A percentile compares a stretch with the other conserved stretches of the same genome.
Evolutionary conservation across 179 eudicot species (phyloP).

Genomic region (Carnegiea gigantea): DNA sequence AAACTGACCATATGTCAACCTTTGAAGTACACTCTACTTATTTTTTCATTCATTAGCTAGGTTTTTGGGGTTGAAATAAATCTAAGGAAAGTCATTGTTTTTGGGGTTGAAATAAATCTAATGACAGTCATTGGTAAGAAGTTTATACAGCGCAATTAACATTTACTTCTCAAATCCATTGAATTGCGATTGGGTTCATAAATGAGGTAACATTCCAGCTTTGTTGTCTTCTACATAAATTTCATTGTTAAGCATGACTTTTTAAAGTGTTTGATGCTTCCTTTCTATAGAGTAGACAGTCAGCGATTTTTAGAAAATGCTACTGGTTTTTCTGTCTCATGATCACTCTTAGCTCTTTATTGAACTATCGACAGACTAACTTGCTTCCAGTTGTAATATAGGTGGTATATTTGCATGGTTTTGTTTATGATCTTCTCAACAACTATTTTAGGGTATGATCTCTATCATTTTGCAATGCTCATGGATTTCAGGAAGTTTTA

Average conservation of each 20-base stretch:
- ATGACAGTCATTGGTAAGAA: background rate
- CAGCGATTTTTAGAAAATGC: too few relatives aligned
- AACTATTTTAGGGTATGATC: constrained; percentile 9
- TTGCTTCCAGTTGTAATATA: too few relatives aligned
- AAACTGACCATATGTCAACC: background rate
- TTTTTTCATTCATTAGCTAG: background rate
- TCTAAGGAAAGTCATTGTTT: background rate
- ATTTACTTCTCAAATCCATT: background rate
- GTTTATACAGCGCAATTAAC: background rate
- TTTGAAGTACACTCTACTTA: background rate
- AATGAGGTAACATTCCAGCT: background rate
- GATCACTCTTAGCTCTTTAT: background rate
- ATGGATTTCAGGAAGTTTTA: constrained; percentile 70
- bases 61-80: too few relatives aligned
- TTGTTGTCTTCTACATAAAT: background rate
- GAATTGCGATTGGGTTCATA: background rate
- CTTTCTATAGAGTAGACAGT: background rate
- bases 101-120: background rate
- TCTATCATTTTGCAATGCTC: constrained; percentile 12
- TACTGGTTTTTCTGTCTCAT: background rate
- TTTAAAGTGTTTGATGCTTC: background rate
- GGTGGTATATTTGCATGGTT: constrained; percentile 5
- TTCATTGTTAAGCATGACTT: background rate
- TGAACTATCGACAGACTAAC: background rate
- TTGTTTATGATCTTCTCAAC: background rate